phyloP scores from a whole-genome alignment of 495 filamentous ascomycete species.

The Articulospora tetracladia region DNA sequence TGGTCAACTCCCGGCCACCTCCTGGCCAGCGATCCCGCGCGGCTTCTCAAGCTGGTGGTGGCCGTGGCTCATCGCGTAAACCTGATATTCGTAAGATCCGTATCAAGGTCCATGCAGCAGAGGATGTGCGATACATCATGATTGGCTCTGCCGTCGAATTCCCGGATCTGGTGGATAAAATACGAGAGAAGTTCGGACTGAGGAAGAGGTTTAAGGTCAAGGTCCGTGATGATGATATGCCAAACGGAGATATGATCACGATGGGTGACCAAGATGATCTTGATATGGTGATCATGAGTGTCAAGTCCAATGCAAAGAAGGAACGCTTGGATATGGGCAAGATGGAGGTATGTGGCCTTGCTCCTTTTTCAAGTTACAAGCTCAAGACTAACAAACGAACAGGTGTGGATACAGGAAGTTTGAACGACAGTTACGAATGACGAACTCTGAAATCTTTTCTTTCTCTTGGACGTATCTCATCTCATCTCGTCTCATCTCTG shows the following conservation, averaged over 20 bases:
- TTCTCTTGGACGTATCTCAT: neutral
- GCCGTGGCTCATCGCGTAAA: slow-evolving; percentile 41
- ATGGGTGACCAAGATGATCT: slow-evolving; percentile 96
- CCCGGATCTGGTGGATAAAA: slow-evolving; percentile 66
- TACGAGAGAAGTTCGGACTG: slow-evolving; percentile 82
- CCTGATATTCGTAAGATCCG: slow-evolving; percentile 60
- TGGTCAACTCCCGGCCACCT: slow-evolving; percentile 49
- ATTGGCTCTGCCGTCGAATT: slow-evolving; percentile 70
- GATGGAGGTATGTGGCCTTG: slow-evolving; percentile 72
- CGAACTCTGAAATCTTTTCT: neutral
- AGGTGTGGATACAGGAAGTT: slow-evolving; percentile 28
- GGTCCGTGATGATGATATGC: slow-evolving; percentile 72
- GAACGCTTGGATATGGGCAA: slow-evolving; percentile 84
- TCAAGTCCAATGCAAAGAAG: slow-evolving; percentile 63
- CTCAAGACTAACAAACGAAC: slow-evolving; percentile 12
- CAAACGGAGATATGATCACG: slow-evolving; percentile 87
- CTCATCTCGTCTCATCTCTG: neutral
- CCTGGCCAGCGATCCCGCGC: slow-evolving; percentile 30
- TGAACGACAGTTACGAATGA: slow-evolving; percentile 10
- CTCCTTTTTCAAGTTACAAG: neutral
- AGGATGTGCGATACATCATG: slow-evolving; percentile 94
- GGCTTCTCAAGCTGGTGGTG: slow-evolving; percentile 30
- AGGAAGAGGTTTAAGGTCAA: slow-evolving; percentile 71
- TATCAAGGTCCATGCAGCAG: slow-evolving; percentile 80
- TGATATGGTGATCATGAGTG: slow-evolving; percentile 71